Evolutionary conservation across 352 stramenopile species (phyloP), one percentile per base, ranked within the genome.

Genomic region (Discostella stelligera): DNA sequence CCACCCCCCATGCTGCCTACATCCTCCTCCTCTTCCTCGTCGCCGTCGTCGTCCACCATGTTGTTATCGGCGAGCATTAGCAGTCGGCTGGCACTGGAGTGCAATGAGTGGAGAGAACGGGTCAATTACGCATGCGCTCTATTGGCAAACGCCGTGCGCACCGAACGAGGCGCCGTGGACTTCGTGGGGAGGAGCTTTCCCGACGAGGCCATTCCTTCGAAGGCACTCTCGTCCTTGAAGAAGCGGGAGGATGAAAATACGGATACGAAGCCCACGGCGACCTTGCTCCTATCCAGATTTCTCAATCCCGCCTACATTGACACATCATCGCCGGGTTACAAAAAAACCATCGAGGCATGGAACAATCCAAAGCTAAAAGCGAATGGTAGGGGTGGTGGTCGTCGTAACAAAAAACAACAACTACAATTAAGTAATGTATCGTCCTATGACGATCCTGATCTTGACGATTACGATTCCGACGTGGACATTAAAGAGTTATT

Each of bases 61-160:
- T 5, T 2, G 67, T 3, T 0, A 62, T 69, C 16, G 37, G 59
- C 21, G 46, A 71, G 2, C 20, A 30, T 16, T 2, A 55, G 21
- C 23, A 66, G 50, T n/a, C n/a, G n/a, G n/a, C n/a, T n/a, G n/a
- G n/a, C n/a, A n/a, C n/a, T n/a, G n/a, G 70, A 52, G 37, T 46
- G 55, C 78, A 71, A 66, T 46, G n/a, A n/a, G 39, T 81, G 77
- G 71, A 82, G 56, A 44, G 60, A 84, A 49, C 39, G 66, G 21
- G 79, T 89, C 13, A 89, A 92, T 77, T 87, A 74, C 30, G 67
- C 82, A 0, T 79, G 88, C 66, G 80, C 80, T 21, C 53, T 92
- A 4, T 74, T 92, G 52, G 83, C 85, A 1, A 92, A 92, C 71
- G 68, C 88, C 18, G 25, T 23, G 10, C 20, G 49, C 6, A 55